A percentile compares a stretch with the other conserved stretches of the same genome.
Conservation (phyloP, 148 eudicot genomes). For the Cornus kousa region DNA sequence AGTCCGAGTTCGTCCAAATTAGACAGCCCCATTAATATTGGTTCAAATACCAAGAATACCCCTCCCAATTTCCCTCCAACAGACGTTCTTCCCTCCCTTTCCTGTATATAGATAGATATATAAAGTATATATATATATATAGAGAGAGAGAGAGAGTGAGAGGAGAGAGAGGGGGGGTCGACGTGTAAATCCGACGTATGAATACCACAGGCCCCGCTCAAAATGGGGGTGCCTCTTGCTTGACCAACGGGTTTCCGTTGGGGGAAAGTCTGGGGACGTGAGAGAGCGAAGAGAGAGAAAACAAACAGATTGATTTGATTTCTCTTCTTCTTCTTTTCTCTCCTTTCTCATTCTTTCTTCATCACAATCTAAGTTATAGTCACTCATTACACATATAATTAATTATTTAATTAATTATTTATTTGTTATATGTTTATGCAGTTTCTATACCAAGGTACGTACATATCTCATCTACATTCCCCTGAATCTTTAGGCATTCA, state of each 20-base stretch:
- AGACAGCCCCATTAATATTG: no score
- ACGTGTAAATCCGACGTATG: conserved; percentile 40
- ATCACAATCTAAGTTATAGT: background rate
- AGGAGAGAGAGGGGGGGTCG: background rate
- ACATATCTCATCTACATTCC: background rate
- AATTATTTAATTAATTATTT: no score
- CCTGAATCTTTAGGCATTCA: background rate
- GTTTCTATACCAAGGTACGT: conserved; percentile 14
- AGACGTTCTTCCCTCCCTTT: background rate
- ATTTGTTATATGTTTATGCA: background rate
- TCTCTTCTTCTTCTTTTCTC: conserved; percentile 12
- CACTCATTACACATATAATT: no score
- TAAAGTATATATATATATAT: background rate
- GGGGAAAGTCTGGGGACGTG: conserved; percentile 17
- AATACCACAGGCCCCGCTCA: conserved; percentile 42
- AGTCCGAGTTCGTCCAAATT: no score
- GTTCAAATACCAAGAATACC: background rate
- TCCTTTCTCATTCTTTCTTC: background rate
- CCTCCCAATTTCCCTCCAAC: background rate
- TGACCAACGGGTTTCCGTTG: conserved; percentile 54
- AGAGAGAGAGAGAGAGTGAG: background rate
- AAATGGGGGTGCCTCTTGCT: conserved; percentile 25
- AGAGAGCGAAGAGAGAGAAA: conserved; percentile 11
- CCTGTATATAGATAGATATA: no score
- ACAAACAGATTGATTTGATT: conserved; percentile 9